Percentiles rank a stretch among this genome's conserved stretches.
Evolutionary conservation across 2,329 filamentous ascomycete genomes (phyloP).

Genomic region (Sporothrix dimorphospora): DNA sequence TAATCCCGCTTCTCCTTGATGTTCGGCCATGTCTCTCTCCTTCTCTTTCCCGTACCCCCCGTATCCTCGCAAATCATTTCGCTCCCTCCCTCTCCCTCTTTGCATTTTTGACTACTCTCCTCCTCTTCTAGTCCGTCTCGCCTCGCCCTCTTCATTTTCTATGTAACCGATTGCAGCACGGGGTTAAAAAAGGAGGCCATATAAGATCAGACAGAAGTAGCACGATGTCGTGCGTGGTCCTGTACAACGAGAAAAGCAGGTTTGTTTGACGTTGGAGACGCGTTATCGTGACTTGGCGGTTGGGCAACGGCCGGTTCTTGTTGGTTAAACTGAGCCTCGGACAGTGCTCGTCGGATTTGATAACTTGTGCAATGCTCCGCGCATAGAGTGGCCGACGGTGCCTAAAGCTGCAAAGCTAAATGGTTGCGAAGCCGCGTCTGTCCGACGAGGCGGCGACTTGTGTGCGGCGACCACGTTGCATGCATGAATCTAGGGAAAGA

Average conservation of each 20-base stretch:
- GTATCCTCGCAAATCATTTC: background rate
- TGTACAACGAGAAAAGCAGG: constrained; percentile 19
- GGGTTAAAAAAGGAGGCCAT: background rate
- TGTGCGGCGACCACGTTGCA: background rate
- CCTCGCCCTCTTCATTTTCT: background rate
- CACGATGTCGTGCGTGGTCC: background rate
- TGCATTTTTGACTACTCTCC: background rate
- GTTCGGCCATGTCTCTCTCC: background rate
- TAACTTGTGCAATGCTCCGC: background rate
- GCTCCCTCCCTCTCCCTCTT: background rate
- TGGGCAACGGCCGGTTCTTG: constrained; percentile 7
- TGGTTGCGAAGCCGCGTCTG: background rate
- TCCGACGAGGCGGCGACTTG: background rate
- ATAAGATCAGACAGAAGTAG: constrained; percentile 6
- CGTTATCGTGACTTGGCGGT: background rate
- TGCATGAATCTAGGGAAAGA: background rate
- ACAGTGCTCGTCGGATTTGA: background rate
- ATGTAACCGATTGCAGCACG: background rate
- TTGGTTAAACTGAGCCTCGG: background rate
- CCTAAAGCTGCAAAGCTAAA: background rate
- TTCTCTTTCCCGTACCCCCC: background rate
- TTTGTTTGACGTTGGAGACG: background rate
- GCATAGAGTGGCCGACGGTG: background rate
- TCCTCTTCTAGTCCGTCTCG: background rate
- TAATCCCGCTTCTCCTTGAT: background rate